Base-by-base conservation (phyloP, 2,329 filamentous ascomycete species). In the Cyphellophora attinorum region DNA sequence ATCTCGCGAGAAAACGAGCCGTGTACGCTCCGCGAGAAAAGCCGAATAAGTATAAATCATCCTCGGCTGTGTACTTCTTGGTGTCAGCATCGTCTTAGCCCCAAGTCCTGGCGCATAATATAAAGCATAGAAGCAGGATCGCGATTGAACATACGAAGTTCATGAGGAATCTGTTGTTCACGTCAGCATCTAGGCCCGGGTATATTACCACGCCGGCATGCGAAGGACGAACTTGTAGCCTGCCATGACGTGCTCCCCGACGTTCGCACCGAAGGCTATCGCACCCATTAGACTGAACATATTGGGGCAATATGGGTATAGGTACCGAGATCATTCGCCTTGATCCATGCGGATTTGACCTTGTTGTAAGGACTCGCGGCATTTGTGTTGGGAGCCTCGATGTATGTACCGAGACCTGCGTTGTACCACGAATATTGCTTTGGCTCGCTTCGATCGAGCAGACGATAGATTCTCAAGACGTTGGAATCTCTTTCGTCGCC, bases 181-280 rank as follows among this genome's bases (percentile, higher is more conserved):
- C n/a, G n/a, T n/a, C n/a, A n/a, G n/a, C n/a, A n/a, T n/a, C n/a
- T n/a, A n/a, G n/a, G n/a, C n/a, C n/a, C n/a, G n/a, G n/a, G n/a
- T n/a, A n/a, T n/a, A n/a, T n/a, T n/a, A n/a, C n/a, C n/a, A n/a
- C n/a, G n/a, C n/a, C n/a, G n/a, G n/a, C n/a, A n/a, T n/a, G 12
- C 76, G 71, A 79, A 85, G 84, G 29, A 85, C 64, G 54, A 88
- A 85, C 35, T 78, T 76, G 57, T 91, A 91, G 1, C 82, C 84
- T 5, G 79, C 83, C 47, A 91, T 82, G 8, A 91, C 84, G 58
- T 91, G 84, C 37, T 85, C 71, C 46, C 81, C 82, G 44, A 93
- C 89, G 0, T 79, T 85, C 0, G 80, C 81, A 2, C 85, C 85
- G 40, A 93, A 59, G 6, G n/a, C 21, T 83, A 84, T 3, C 80